phyloP scores from a whole-genome alignment of 768 basidiomycete genomes.

The Galerina sulciceps region DNA sequence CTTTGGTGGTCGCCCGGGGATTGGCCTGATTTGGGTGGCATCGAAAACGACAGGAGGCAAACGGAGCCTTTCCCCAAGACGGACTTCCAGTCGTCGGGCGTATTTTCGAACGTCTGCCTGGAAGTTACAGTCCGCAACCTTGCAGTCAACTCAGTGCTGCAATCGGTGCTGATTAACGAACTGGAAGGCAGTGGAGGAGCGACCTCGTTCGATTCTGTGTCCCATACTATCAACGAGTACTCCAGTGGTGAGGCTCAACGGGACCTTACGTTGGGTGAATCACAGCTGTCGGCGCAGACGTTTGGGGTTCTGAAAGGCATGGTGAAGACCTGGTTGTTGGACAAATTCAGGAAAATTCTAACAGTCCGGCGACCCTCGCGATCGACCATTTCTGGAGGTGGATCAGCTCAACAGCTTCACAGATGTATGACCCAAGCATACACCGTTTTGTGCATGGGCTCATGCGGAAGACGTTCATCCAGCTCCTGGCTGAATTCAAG shows the following conservation, averaged over 20 bases:
- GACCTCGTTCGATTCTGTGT: slow-evolving; percentile 92
- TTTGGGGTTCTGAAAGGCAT: slow-evolving; percentile 86
- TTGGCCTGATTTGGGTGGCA: slow-evolving; percentile 90
- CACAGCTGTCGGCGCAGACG: slow-evolving; percentile 83
- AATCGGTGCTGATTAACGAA: slow-evolving; percentile 95
- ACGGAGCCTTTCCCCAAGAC: slow-evolving; percentile 81
- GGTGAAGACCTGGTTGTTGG: slow-evolving; percentile 90
- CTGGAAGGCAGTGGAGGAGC: slow-evolving; percentile 94
- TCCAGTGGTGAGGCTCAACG: slow-evolving; percentile 69
- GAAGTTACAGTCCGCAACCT: slow-evolving; percentile 90
- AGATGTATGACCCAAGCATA: slow-evolving; percentile 90
- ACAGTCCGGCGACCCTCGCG: slow-evolving; percentile 68
- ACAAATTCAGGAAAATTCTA: slow-evolving; percentile 72
- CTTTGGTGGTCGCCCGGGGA: slow-evolving; percentile 97
- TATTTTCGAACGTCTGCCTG: slow-evolving; percentile 91
- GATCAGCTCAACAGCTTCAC: slow-evolving; percentile 84
- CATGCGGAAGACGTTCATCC: slow-evolving; percentile 98
- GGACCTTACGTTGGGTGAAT: slow-evolving; percentile 86
- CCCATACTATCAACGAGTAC: slow-evolving; percentile 91
- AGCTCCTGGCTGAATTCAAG: slow-evolving; percentile 95
- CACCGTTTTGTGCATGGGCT: slow-evolving; percentile 93
- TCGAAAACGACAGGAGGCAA: slow-evolving; percentile 82
- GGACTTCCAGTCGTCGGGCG: slow-evolving; percentile 84
- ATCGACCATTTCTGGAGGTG: slow-evolving; percentile 98
- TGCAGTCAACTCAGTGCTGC: slow-evolving; percentile 91